Evolutionary conservation across 176 grass and related monocot species (phyloP).

Genomic region (Musa schizocarpa): DNA sequence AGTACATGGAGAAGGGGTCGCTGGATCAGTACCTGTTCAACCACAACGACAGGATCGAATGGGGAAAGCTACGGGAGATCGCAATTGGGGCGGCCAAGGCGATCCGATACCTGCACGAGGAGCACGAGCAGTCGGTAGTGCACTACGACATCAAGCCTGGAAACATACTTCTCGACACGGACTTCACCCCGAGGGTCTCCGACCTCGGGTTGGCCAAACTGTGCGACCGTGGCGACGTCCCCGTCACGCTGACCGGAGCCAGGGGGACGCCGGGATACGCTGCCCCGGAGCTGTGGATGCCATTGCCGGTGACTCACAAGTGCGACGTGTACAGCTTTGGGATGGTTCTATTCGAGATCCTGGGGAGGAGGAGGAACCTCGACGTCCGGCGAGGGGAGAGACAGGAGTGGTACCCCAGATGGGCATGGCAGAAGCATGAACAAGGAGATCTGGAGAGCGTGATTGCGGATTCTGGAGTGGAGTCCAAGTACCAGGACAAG

Average conservation of each 20-base stretch:
- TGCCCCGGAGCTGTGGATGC: background rate
- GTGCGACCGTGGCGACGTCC: background rate
- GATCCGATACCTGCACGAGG: constrained; percentile 1
- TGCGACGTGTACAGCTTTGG: background rate
- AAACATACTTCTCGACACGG: background rate
- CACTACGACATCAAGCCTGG: background rate
- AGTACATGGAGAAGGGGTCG: constrained; percentile 1
- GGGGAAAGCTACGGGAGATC: background rate
- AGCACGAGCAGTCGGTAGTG: background rate
- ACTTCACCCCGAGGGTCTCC: background rate
- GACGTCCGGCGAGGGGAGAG: background rate
- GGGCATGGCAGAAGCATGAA: background rate
- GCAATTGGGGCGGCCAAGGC: background rate
- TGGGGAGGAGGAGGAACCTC: background rate
- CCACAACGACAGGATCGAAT: background rate
- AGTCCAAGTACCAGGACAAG: background rate
- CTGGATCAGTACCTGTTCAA: background rate
- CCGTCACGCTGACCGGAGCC: background rate
- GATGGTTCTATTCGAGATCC: background rate
- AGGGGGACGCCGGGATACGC: background rate
- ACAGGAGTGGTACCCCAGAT: background rate
- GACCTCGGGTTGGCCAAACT: background rate
- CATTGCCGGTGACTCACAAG: background rate
- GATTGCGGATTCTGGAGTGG: background rate
- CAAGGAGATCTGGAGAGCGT: background rate